Evolutionary conservation across 2,329 filamentous ascomycete genomes (phyloP).

Genomic region (Sporothrix curviconia): DNA sequence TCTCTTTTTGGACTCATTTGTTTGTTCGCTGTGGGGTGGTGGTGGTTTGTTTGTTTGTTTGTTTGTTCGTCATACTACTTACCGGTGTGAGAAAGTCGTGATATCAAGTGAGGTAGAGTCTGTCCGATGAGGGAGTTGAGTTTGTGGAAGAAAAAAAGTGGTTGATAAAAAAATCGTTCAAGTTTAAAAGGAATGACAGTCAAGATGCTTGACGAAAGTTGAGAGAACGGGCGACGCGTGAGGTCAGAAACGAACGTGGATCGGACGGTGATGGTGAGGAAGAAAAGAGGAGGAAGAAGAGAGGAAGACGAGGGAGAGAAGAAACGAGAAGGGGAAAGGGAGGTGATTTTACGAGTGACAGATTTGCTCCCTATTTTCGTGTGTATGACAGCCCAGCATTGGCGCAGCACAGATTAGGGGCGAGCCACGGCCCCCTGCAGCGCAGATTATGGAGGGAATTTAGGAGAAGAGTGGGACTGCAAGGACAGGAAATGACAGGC

Average conservation of each 20-base stretch:
- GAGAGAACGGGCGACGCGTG: constrained; percentile 5
- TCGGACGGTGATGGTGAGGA: constrained; percentile 6
- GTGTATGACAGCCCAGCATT: background rate
- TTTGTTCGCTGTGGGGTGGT: background rate
- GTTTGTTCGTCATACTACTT: too few relatives aligned
- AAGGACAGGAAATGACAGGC: background rate
- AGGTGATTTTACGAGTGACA: background rate
- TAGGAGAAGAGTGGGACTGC: background rate
- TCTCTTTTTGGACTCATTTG: background rate
- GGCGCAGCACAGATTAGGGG: background rate
- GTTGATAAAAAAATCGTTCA: background rate
- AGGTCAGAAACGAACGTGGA: constrained; percentile 12
- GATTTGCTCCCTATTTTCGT: background rate
- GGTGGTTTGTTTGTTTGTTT: background rate
- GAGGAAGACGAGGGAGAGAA: background rate
- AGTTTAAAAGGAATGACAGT: constrained; percentile 10
- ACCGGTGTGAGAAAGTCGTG: background rate
- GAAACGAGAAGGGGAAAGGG: background rate
- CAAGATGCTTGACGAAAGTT: constrained; percentile 11
- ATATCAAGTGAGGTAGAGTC: background rate
- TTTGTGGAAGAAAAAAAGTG: constrained; percentile 9
- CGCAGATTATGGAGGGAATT: constrained; percentile 5
- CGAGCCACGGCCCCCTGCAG: background rate
- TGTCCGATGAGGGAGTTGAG: background rate
- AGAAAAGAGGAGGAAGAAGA: background rate